Evolutionary conservation across 2,329 filamentous ascomycete species (phyloP).

Genomic region (Cladophialophora bantiana): DNA sequence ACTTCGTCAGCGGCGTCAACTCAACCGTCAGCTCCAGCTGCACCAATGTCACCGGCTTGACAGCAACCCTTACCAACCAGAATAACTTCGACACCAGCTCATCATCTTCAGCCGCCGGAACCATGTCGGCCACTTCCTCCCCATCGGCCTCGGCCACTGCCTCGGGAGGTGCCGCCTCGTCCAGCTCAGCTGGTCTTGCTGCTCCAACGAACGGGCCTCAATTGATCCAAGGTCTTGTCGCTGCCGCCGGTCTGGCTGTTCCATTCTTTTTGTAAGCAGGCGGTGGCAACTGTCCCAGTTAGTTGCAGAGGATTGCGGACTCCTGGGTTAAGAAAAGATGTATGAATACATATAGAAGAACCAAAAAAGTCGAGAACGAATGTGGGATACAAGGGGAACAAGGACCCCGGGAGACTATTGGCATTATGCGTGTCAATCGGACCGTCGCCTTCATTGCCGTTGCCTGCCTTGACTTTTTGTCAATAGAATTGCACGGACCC

Average conservation of each 20-base stretch:
- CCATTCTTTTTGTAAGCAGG: conserved; percentile 22
- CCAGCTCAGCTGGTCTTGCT: conserved; percentile 21
- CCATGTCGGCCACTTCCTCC: conserved; percentile 7
- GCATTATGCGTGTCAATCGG: background rate
- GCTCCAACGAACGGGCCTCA: conserved; percentile 20
- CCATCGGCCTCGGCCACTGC: conserved; percentile 13
- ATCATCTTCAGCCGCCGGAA: conserved; percentile 12
- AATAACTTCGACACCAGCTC: conserved; percentile 30
- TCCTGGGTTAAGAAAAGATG: background rate
- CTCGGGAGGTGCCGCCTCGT: conserved; percentile 20
- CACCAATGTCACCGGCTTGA: conserved; percentile 65
- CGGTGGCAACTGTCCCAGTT: background rate
- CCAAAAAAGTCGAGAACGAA: background rate
- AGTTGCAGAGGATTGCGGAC: background rate
- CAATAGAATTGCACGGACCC: background rate
- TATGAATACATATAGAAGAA: conserved; percentile 3
- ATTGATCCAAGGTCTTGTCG: conserved; percentile 20
- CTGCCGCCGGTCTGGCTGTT: conserved; percentile 22
- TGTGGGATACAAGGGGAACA: background rate
- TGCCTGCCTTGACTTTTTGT: background rate
- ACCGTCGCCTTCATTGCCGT: background rate
- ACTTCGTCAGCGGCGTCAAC: conserved; percentile 35
- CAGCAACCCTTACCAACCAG: conserved; percentile 44
- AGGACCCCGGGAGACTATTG: too few species aligned
- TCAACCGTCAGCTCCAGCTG: conserved; percentile 54